A percentile compares a stretch with the other conserved stretches of the same genome.
Evolutionary conservation across 2,329 filamentous ascomycete species (phyloP).

Genomic region (Huntiella savannae): DNA sequence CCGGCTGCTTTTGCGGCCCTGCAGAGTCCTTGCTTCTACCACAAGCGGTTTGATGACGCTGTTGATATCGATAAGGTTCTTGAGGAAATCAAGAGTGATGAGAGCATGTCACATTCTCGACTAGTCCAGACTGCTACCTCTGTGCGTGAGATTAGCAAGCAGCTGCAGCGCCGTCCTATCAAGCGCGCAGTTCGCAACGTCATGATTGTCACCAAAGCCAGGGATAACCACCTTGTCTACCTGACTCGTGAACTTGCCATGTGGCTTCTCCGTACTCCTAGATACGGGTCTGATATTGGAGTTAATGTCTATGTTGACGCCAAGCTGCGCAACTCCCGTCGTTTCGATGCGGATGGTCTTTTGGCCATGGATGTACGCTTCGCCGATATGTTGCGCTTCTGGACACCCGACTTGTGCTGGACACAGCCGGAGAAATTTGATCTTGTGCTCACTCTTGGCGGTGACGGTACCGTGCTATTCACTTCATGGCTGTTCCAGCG

Average conservation of each 20-base stretch:
- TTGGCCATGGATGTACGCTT: conserved; percentile 58
- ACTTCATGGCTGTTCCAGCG: conserved; percentile 87
- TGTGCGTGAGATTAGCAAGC: conserved; percentile 87
- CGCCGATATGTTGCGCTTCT: conserved; percentile 73
- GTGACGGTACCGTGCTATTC: conserved; percentile 73
- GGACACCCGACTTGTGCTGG: conserved; percentile 94
- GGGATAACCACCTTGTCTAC: conserved; percentile 81
- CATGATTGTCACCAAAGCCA: conserved; percentile 97
- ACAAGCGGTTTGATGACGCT: conserved; percentile 88
- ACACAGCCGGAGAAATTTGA: conserved; percentile 87
- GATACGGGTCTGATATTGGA: conserved; percentile 76
- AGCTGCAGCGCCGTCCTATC: conserved; percentile 79
- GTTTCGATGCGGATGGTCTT: conserved; percentile 62
- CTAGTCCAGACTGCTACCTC: conserved; percentile 89
- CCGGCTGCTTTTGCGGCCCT: conserved; percentile 41
- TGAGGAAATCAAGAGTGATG: conserved; percentile 78
- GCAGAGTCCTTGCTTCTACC: conserved; percentile 92
- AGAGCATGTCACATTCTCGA: conserved; percentile 81
- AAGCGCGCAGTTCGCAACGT: conserved; percentile 81
- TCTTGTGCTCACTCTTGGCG: conserved; percentile 71
- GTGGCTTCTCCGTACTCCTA: conserved; percentile 75
- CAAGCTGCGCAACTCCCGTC: conserved; percentile 72
- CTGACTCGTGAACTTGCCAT: conserved; percentile 72
- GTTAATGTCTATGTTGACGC: conserved; percentile 97
- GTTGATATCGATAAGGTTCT: conserved; percentile 89